These are phyloP conservation scores for Candida qinlingensis DNA, from an alignment of 805 yeast genomes.

Conservation along the genomic window DNA sequence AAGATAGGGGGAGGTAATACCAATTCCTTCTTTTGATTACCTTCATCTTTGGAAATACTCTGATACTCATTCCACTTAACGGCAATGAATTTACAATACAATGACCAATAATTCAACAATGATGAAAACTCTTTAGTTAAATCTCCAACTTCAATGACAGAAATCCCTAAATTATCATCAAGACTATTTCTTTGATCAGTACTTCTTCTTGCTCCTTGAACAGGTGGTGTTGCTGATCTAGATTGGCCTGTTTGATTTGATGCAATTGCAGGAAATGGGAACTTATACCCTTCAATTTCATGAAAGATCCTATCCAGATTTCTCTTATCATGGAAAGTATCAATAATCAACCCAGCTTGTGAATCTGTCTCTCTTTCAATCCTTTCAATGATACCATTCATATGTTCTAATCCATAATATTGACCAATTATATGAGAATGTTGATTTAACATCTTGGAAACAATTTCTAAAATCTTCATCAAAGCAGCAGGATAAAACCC, in stretches of 20 bases:
- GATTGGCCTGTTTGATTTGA: conserved; percentile 1
- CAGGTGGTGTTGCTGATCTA: conserved; percentile 4
- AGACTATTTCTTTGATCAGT: conserved; percentile 29
- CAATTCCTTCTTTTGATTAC: conserved; percentile 18
- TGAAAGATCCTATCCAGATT: conserved; percentile 49
- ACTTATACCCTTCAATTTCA: conserved; percentile 52
- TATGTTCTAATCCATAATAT: conserved; percentile 62
- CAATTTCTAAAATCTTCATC: conserved; percentile 71
- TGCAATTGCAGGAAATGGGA: conserved; percentile 31
- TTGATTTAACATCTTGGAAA: conserved; percentile 78
- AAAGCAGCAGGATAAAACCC: conserved; percentile 58
- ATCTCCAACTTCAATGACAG: conserved; percentile 64
- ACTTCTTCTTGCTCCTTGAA: conserved; percentile 15
- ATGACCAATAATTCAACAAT: conserved; percentile 81
- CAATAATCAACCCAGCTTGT: conserved; percentile 86
- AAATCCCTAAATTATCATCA: conserved; percentile 31
- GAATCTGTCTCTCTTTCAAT: conserved; percentile 87
- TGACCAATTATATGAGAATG: conserved; percentile 74
- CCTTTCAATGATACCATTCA: conserved; percentile 60
- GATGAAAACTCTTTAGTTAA: conserved; percentile 65
- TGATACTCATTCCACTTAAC: conserved; percentile 56
- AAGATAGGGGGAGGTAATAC: conserved; percentile 47
- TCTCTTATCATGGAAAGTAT: conserved; percentile 75
- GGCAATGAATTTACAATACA: conserved; percentile 68
- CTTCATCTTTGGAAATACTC: conserved; percentile 6